Evolutionary conservation across 805 yeast genomes (phyloP), one percentile per base, ranked within the genome.

Genomic region (Alloascoidea africana): DNA sequence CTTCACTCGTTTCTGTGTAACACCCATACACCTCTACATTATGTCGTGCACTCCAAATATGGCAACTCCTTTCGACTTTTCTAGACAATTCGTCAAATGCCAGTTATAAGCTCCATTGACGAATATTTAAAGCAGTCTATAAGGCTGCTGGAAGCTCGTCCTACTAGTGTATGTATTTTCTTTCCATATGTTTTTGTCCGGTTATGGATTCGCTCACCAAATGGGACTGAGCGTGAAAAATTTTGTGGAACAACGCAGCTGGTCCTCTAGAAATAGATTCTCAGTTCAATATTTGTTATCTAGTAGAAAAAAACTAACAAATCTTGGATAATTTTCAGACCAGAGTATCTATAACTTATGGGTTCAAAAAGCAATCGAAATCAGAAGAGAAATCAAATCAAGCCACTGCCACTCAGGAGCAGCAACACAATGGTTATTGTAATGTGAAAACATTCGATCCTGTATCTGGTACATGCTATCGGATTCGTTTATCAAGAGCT

Each of bases 401-500:
- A 53, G 18, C 55, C 43, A 37, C 55, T 41, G 30, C 38, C 47
- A 18, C 37, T 37, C 18, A 37, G n/a, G 38, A 46, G 43, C 18
- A 49, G 45, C 14, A 42, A 38, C 50, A 64, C 44, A 39, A 60
- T 44, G 48, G 59, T 40, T 42, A 59, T 35, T 60, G 67, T 41
- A 62, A 55, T 42, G 71, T 80, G 53, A 82, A 79, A 51, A 66
- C 80, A 0, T 76, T 57, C 46, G 85, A 83, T 50, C 68, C 86
- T 2, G 65, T 59, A 14, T 60, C 73, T 14, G 87, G 87, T 4
- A 63, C 74, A 32, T 66, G 76, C 42, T 68, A 76, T 54, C 66
- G 64, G 42, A 72, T 65, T 51, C 63, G 61, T 41, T 74, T 89
- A 1, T 59, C 60, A 43, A 76, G 77, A 45, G 57, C 66, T 36